Evolutionary conservation across 2,329 filamentous ascomycete genomes (phyloP), one percentile per base, ranked within the genome.

Genomic region (Trichoderma simmonsii): DNA sequence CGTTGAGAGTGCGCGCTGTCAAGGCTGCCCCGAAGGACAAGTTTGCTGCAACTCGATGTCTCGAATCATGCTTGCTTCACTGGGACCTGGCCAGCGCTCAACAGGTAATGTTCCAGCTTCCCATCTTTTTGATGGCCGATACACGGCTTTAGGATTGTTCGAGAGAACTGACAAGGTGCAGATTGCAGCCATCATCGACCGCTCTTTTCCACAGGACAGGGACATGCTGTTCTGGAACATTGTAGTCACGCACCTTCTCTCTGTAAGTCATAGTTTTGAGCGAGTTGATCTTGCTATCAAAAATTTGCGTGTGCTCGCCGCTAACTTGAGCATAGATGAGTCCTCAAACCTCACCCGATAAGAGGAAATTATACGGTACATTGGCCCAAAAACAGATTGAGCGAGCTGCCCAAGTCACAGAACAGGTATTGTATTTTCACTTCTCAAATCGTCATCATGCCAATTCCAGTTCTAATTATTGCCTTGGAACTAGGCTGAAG

Each of bases 11-110:
- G 12, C 82, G 85, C 36, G 82, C 86, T 61, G 87, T 85, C 62
- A 89, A 89, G 78, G 84, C 85, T 9, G 80, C 83, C n/a, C 84
- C 86, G 12, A 85, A 84, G 75, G 83, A 85, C 71, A 84, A 82
- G 73, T 77, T 76, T 34, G 77, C 77, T 21, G 83, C 79, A 6
- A 79, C 82, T 9, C 81, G 81, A 57, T 88, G 85, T 72, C 80
- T 89, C 59, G 83, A 87, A 74, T 83, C 85, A 9, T 90, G 88
- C 74, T 75, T 89, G 69, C 79, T 85, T 73, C 82, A 87, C 67
- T 88, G 86, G 82, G 88, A 90, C 74, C 82, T 89, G 70, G 81
- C 83, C 71, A 87, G 86, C 75, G 86, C 87, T 2, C 88, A 90
- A 77, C 86, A 88, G 81, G 87, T 88, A 79, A 73, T 7, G 1